Evolutionary conservation across 352 stramenopile genomes (phyloP).

Genomic region (Pythium scleroteichum): DNA sequence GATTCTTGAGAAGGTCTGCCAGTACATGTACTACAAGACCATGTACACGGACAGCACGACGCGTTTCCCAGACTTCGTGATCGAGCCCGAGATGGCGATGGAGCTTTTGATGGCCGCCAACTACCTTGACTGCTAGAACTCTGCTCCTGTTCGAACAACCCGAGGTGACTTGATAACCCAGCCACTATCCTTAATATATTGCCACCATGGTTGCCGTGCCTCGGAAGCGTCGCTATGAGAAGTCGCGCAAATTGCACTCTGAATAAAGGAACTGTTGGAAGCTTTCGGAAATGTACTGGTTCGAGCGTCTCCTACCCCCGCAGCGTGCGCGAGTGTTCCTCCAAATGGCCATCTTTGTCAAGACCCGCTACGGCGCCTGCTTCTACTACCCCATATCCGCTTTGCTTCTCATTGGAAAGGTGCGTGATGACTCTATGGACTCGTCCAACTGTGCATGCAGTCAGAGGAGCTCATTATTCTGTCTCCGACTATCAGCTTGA

Average conservation of each 20-base stretch:
- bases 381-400: slow-evolving; percentile 61
- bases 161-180: no score
- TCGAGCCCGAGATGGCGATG: slow-evolving; percentile 97
- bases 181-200: slow-evolving; percentile 20
- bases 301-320: slow-evolving; percentile 35
- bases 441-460: no score
- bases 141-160: no score
- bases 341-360: slow-evolving; percentile 61
- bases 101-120: slow-evolving; percentile 98
- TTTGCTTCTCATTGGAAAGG: slow-evolving; percentile 65
- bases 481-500: slow-evolving; percentile 27
- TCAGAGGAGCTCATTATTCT: background rate
- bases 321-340: slow-evolving; percentile 47
- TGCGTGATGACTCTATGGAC: no score
- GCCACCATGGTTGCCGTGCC: no score
- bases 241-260: slow-evolving; percentile 26
- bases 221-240: background rate
- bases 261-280: no score
- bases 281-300: slow-evolving; percentile 28
- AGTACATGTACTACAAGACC: slow-evolving; percentile 99
- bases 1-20: slow-evolving; percentile 97
- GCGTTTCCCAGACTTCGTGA: slow-evolving; percentile 97
- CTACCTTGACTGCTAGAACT: slow-evolving; percentile 93
- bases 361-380: slow-evolving; percentile 51
- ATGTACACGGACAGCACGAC: slow-evolving; percentile 94